Base-by-base conservation (phyloP, 805 yeast species). In the Kodamaea kaohsiungensis region DNA sequence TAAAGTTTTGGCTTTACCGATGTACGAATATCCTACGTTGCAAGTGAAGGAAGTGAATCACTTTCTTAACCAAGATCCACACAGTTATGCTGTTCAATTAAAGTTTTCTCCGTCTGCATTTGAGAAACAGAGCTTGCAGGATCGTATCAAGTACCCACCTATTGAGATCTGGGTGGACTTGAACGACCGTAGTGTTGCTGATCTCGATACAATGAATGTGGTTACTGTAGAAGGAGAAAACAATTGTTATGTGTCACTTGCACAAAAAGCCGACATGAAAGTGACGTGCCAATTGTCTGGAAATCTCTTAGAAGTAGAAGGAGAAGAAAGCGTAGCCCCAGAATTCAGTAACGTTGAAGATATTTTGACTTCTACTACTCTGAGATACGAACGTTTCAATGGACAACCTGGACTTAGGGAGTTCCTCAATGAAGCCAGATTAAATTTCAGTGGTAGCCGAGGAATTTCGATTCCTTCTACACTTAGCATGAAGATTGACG, bases 81-180 rank as follows among this genome's bases (percentile, higher is more conserved):
- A 57, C 49, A 40, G 53, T 18, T 58, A 59, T 42, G 61, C 50
- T 38, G 69, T 77, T 12, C 84, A 81, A 60, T 55, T 82, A 54
- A 75, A 73, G 59, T 76, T 81, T 51, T 61, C 74, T 7, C 85
- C 85, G 1, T 69, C 78, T 5, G 76, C 83, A 39, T 67, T 70
- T 61, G 54, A 45, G 27, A 40, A 35, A 13, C 16, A 22, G 15
- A 51, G 49, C 18, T 25, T 55, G n/a, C 38, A 48, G 22, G 60
- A 62, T 7, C 64, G 67, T 52, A 61, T 67, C 49, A 61, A 69
- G 42, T 73, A 72, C 46, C 86, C 88, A 2, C 84, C 86, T 1
- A 65, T 84, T 6, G 88, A 84, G 60, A 68, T 84, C 46, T 83
- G 86, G 85, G 67, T 78, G 37, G 80, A 76, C 48, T 64, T 80